Base-by-base conservation (phyloP, 176 grass and related monocot species). In the Olyra latifolia region DNA sequence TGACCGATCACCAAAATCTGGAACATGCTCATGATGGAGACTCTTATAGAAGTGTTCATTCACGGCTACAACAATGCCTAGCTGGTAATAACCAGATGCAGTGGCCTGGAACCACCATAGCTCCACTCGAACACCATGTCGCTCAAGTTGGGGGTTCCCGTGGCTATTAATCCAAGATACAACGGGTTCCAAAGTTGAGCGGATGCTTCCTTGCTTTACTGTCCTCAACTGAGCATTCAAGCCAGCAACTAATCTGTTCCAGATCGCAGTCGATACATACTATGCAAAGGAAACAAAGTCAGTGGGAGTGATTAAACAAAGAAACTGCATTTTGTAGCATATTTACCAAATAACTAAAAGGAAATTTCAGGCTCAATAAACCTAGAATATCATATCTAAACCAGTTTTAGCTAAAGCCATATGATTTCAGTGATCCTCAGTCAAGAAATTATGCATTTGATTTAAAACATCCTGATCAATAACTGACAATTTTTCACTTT, bases 171-270 rank as follows among this genome's bases (percentile, higher is more conserved):
- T 91, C 92, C 96, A 99, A 39, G 81, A 79, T 80, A 99, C 45
- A 41, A 93, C 90, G 32, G 78, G 88, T 43, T 66, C 71, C 82
- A 99, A 66, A 57, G 83, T 83, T 38, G 90, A 89, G 19, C 71
- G 79, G 71, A 98, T 88, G 57, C 82, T 85, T 28, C 66, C 74
- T 85, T 83, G 74, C 71, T 83, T 89, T 40, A 95, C 92, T 55
- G 92, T 88, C 81, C 96, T 93, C 80, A 99, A 70, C 57, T 93
- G 96, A 75, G 84, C 92, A 91, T 99, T 99, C 71, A 95, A 84
- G 57, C 96, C 96, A 79, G 92, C 78, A 48, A 95, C 92, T 79
- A 99, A 92, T 83, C 96, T 93, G 72, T 99, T 95, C 96, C 96
- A 99, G 47, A 95, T 93, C n/a, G 88, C 90, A 28, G 92, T 95